Conservation (phyloP, 345 rosid genomes). For the Balakata baccata region DNA sequence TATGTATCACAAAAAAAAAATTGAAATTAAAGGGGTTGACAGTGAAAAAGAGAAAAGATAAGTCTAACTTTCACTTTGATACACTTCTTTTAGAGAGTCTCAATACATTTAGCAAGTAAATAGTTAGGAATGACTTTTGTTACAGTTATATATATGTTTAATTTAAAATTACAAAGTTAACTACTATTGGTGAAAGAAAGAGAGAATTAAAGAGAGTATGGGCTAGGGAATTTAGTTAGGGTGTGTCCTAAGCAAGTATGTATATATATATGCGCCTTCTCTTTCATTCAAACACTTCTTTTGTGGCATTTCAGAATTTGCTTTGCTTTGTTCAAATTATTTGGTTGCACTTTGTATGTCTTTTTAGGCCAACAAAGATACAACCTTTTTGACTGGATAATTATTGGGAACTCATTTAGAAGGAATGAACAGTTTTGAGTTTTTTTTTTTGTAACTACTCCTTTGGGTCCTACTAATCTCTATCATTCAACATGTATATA, state of each 20-base stretch:
- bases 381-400: conserved; percentile 51
- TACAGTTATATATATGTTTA: conserved; percentile 18
- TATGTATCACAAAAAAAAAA: not conserved
- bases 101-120: conserved; percentile 20
- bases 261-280: conserved; percentile 25
- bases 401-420: conserved; percentile 6
- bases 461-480: conserved; percentile 23
- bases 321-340: conserved; percentile 40
- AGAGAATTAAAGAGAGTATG: not conserved
- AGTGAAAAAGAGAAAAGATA: conserved; percentile 41
- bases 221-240: conserved; percentile 23
- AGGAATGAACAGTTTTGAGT: not conserved
- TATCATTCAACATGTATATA: not conserved
- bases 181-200: conserved; percentile 16
- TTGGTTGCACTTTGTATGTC: conserved; percentile 44
- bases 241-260: conserved; percentile 36
- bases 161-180: conserved; percentile 15
- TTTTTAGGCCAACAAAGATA: conserved; percentile 55
- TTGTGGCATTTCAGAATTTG: conserved; percentile 32
- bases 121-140: conserved; percentile 26
- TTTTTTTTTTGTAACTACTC: conserved; percentile 25
- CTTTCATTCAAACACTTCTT: conserved; percentile 50
- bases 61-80: conserved; percentile 34
- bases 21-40: conserved; percentile 33
- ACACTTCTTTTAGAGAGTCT: conserved; percentile 23